These are phyloP conservation scores for Penicillium oxalicum DNA, from an alignment of 2,329 filamentous ascomycete species.

Conservation along the genomic window DNA sequence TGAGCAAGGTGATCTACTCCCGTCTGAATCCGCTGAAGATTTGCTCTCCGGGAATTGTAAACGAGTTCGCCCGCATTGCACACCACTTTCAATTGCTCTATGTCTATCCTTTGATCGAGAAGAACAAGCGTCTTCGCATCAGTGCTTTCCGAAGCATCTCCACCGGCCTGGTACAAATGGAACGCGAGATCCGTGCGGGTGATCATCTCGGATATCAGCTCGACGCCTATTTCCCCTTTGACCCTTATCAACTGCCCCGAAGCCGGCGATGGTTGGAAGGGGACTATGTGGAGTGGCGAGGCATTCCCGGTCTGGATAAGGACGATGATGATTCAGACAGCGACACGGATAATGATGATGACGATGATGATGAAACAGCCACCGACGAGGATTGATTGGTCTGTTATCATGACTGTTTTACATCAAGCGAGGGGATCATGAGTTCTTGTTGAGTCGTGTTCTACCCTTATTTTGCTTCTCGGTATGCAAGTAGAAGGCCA, in stretches of 20 bases:
- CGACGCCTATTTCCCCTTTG: conserved; percentile 94
- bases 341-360: conserved; percentile 33
- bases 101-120: conserved; percentile 79
- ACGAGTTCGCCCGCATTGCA: conserved; percentile 83
- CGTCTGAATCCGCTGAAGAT: conserved; percentile 93
- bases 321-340: conserved; percentile 45
- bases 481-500: too few species aligned
- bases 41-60: conserved; percentile 82
- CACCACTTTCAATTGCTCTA: conserved; percentile 84
- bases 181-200: conserved; percentile 52
- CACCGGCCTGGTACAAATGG: conserved; percentile 38
- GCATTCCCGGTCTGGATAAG: conserved; percentile 63
- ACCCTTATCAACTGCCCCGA: conserved; percentile 83
- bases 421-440: too few species aligned
- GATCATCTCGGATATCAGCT: conserved; percentile 78
- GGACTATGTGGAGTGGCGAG: conserved; percentile 76
- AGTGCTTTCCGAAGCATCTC: conserved; percentile 54
- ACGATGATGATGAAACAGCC: conserved; percentile 38
- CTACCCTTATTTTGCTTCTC: too few species aligned
- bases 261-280: conserved; percentile 83
- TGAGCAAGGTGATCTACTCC: conserved; percentile 74
- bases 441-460: too few species aligned
- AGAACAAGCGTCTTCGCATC: conserved; percentile 83
- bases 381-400: conserved; percentile 38
- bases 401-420: too few species aligned